phyloP scores from a whole-genome alignment of 345 rosid species.

The Dipteronia sinensis region DNA sequence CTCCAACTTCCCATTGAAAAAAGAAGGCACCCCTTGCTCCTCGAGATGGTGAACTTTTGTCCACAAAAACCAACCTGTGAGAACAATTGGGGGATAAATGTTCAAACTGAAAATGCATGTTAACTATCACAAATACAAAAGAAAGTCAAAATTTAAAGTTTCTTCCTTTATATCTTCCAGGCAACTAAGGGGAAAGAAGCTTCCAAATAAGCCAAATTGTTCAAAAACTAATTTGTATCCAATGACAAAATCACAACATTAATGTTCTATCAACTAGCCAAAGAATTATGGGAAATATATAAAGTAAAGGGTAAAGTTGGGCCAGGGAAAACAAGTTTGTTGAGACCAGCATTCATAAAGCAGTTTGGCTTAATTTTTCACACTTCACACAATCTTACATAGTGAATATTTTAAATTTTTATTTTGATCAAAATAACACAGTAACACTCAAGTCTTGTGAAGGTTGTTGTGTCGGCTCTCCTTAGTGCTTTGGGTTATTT shows the following conservation, averaged over 20 bases:
- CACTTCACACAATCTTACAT: background rate
- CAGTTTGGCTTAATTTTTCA: background rate
- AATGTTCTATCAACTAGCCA: background rate
- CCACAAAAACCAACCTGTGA: conserved; percentile 98
- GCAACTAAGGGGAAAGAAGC: too few species aligned
- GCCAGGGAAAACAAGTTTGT: background rate
- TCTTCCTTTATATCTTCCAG: too few species aligned
- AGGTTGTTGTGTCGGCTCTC: background rate
- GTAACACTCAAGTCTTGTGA: background rate
- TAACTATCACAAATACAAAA: background rate
- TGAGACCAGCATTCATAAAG: background rate
- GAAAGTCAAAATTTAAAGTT: too few species aligned
- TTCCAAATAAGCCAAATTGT: too few species aligned
- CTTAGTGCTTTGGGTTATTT: background rate
- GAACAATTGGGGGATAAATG: conserved; percentile 6
- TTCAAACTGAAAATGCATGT: background rate
- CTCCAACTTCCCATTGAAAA: conserved; percentile 80
- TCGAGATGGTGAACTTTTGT: conserved; percentile 74
- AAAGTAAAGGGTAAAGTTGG: background rate
- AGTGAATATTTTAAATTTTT: background rate
- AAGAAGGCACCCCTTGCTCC: conserved; percentile 76
- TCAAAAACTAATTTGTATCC: background rate
- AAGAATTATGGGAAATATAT: background rate
- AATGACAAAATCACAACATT: background rate
- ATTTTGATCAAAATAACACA: background rate